Evolutionary conservation across 1,284 basidiomycete species (phyloP).

Genomic region (Mycena citricolor): DNA sequence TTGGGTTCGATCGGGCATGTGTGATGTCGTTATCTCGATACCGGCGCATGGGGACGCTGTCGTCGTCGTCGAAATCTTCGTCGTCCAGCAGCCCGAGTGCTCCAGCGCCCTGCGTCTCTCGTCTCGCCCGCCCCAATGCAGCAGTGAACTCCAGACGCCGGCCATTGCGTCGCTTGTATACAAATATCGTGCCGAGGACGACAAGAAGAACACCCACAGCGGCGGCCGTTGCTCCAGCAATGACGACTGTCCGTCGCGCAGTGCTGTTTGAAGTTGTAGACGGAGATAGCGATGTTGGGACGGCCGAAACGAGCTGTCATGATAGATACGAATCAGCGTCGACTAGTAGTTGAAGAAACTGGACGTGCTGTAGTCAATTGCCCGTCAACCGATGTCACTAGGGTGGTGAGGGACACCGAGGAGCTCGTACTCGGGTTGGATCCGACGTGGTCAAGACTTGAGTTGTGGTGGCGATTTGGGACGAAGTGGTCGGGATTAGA

Average conservation of each 20-base stretch:
- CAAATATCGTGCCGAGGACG: slow-evolving; percentile 40
- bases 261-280: slow-evolving; percentile 17
- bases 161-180: slow-evolving; percentile 41
- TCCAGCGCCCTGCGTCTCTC: slow-evolving; percentile 44
- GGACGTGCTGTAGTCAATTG: slow-evolving; percentile 15
- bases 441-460: too few relatives aligned
- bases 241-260: slow-evolving; percentile 38
- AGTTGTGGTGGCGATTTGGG: too few relatives aligned
- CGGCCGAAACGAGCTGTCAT: slow-evolving; percentile 10
- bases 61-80: slow-evolving; percentile 39
- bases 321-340: background rate
- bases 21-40: slow-evolving; percentile 20
- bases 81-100: slow-evolving; percentile 27
- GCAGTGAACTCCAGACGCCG: slow-evolving; percentile 40
- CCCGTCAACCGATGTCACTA: slow-evolving; percentile 12
- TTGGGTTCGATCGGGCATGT: slow-evolving; percentile 7
- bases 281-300: slow-evolving; percentile 21
- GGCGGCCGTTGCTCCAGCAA: slow-evolving; percentile 48
- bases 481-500: too few relatives aligned
- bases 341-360: background rate
- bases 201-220: slow-evolving; percentile 40
- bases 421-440: too few relatives aligned
- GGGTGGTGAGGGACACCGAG: slow-evolving; percentile 16
- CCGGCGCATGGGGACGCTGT: slow-evolving; percentile 30
- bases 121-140: slow-evolving; percentile 34